Evolutionary conservation across 2,329 filamentous ascomycete species (phyloP), one percentile per base, ranked within the genome.

Genomic region (Exophiala bonariae): DNA sequence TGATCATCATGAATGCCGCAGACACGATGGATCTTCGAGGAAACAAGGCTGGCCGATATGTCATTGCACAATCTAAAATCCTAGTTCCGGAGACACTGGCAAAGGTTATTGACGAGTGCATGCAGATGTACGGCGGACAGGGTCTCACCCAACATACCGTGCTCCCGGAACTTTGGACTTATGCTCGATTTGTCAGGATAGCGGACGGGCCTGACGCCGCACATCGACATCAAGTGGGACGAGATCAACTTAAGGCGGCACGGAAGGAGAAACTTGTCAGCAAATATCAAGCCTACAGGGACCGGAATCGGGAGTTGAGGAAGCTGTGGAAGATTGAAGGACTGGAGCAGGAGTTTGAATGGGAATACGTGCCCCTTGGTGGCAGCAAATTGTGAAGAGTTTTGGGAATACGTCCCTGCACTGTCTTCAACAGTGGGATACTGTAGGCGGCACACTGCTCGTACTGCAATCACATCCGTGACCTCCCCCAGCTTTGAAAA

Each of bases 131-230:
- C 61, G 89, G 89, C 46, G 89, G 82, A 47, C 87, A 85, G 3
- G 89, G 89, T 59, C 83, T 95, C 40, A 85, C 80, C 62, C 89
- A 95, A 73, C 89, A 95, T 32, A 93, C 89, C 4, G 89, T 89
- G 30, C 73, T 95, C 54, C 88, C 86, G 14, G 77, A 74, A 66
- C 86, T 87, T 82, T 91, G 86, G 80, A 80, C 86, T 16, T 73
- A 77, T 47, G 85, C 86, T 61, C 73, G 87, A 54, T 91, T 87
- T 6, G 75, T 91, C 65, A 76, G 85, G 55, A 76, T 91, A 53
- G 87, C 86, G 2, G 89, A 95, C 67, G 89, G 89, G 2, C 89
- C 89, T 0, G 89, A 95, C 67, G 89, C 95, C 79, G 89, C 95
- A 53, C 89, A 89, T 66, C 68, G 87, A 66, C 9, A 67, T 63